Base-by-base conservation (phyloP, 192 early-diverging fungal genomes). In the Ambispora gerdemannii region DNA sequence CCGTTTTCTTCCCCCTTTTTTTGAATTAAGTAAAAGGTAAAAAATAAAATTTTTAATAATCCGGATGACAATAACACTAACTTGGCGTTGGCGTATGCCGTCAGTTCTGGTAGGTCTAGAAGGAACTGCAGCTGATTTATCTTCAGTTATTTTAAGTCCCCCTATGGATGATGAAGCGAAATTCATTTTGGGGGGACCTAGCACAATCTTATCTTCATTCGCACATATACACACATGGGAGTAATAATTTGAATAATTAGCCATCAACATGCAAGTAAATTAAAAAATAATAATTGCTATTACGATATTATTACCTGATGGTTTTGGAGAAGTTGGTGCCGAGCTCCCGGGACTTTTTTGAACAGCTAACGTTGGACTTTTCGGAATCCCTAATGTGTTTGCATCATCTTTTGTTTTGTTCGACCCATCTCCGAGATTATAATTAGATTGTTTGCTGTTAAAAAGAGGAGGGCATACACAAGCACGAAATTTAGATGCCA, bases 101-200 rank as follows among this genome's bases (percentile, higher is more conserved):
- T 71, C 51, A 30, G 74, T n/a, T 55, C 68, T 71, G 51, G 51
- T 50, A 24, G 58, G 13, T 27, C 68, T 59, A 32, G 51, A 0
- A 4, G 59, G 34, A 31, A 63, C 28, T 56, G 72, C 70, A 38
- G 73, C 58, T 43, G 68, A 64, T 19, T 71, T 63, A 25, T 79
- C 83, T 6, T 79, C 79, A 3, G 77, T 61, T 35, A 70, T 63
- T 67, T 85, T 85, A 47, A 85, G 49, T 47, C 83, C 83, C 34
- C 75, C 77, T 32, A 80, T 56, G 15, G 79, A 75, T 19, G 83
- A 82, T 17, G 83, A 85, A 4, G 81, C 80, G 72, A 85, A 85
- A 60, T 75, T 83, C 75, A 78, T 83, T 49, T 85, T 85, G 19
- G 83, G 82, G 49, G 83, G 83, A 4, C 81, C 81, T 27, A 85